phyloP scores from a whole-genome alignment of 1,139 yeast genomes.

The Suhomyces terraborum region DNA sequence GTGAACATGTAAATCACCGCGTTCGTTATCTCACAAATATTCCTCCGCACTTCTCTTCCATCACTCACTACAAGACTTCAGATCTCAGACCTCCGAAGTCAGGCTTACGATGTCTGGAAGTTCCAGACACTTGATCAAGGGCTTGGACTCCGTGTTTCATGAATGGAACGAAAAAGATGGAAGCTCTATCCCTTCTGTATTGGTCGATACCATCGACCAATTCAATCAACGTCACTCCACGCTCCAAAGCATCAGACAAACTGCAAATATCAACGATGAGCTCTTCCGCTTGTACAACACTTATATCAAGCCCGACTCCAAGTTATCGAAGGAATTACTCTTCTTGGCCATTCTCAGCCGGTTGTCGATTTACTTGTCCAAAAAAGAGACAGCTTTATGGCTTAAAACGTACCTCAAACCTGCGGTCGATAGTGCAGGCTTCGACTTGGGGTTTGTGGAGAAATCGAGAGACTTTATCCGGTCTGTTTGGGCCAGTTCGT shows the following conservation, averaged over 20 bases:
- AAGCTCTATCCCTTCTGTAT: constrained; percentile 8
- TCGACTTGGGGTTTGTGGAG: constrained; percentile 40
- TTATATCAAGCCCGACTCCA: constrained; percentile 35
- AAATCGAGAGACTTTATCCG: constrained; percentile 46
- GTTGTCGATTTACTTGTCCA: constrained; percentile 42
- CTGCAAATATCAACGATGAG: constrained; percentile 50
- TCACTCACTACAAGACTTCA: too few relatives aligned
- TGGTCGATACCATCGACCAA: constrained; percentile 23
- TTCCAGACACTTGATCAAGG: constrained; percentile 36
- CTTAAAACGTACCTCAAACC: constrained; percentile 51
- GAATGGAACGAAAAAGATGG: constrained; percentile 27
- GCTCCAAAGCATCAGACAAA: constrained; percentile 34
- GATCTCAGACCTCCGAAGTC: too few relatives aligned
- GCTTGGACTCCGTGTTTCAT: constrained; percentile 32
- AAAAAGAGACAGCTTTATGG: constrained; percentile 52
- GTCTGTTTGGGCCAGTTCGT: constrained; percentile 28
- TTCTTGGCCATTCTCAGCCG: constrained; percentile 50
- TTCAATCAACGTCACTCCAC: constrained; percentile 46
- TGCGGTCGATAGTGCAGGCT: constrained; percentile 65
- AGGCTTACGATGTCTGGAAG: constrained; percentile 38
- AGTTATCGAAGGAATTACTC: constrained; percentile 38
- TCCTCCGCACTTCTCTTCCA: constrained; percentile 1
- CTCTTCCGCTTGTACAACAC: constrained; percentile 46
- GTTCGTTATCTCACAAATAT: neutral
- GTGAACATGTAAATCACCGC: neutral